Evolutionary conservation across 2,329 filamentous ascomycete species (phyloP).

Genomic region (Talaromyces sp.): DNA sequence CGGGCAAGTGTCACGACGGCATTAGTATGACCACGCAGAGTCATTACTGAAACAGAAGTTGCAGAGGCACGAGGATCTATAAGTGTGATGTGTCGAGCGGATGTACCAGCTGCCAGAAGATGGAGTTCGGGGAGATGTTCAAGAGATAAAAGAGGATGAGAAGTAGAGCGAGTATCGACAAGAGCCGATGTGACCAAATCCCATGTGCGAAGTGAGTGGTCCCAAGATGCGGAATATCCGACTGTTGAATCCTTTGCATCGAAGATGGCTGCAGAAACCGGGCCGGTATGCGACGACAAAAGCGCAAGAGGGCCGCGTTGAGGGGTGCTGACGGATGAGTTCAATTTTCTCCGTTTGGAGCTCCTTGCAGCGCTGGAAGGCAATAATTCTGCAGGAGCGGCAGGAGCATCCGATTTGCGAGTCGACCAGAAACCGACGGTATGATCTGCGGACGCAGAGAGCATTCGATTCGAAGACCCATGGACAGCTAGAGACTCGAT

Average conservation of each 20-base stretch:
- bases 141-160: slow-evolving; percentile 78
- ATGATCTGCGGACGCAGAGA: slow-evolving; percentile 83
- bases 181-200: slow-evolving; percentile 78
- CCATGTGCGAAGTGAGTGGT: slow-evolving; percentile 87
- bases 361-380: slow-evolving; percentile 62
- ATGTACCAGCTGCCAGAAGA: slow-evolving; percentile 72
- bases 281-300: slow-evolving; percentile 68
- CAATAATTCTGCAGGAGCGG: slow-evolving; percentile 67
- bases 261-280: slow-evolving; percentile 79
- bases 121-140: slow-evolving; percentile 67
- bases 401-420: slow-evolving; percentile 71
- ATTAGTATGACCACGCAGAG: slow-evolving; percentile 86
- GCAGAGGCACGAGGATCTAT: slow-evolving; percentile 83
- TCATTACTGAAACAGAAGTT: slow-evolving; percentile 76
- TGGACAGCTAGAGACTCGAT: slow-evolving; percentile 76
- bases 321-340: slow-evolving; percentile 56
- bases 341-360: slow-evolving; percentile 75
- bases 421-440: slow-evolving; percentile 86
- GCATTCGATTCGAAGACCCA: slow-evolving; percentile 69
- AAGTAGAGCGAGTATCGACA: slow-evolving; percentile 79
- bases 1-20: slow-evolving; percentile 59
- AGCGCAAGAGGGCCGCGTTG: slow-evolving; percentile 78
- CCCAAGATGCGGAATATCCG: slow-evolving; percentile 86
- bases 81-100: slow-evolving; percentile 84
- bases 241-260: slow-evolving; percentile 81